Evolutionary conservation across 371 early-diverging fungal genomes (phyloP).

Genomic region (Apophysomyces ossiformis): DNA sequence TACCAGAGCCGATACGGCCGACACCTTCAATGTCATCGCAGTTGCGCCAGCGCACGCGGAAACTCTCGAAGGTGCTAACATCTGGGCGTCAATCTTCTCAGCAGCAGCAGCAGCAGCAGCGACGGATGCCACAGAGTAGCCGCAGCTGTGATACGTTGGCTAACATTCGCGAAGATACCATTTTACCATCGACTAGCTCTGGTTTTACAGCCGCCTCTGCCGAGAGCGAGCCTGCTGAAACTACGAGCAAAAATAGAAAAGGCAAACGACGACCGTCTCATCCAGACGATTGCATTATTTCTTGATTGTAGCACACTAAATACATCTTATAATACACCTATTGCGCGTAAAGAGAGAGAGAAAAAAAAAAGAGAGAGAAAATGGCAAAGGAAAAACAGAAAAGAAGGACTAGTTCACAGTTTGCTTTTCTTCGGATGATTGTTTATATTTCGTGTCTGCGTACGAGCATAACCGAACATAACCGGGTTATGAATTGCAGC

Average conservation of each 20-base stretch:
- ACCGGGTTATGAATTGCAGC: constrained; percentile 37
- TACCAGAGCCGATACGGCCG: constrained; percentile 22
- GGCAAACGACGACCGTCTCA: constrained; percentile 18
- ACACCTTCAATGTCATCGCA: constrained; percentile 40
- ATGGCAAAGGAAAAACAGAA: constrained; percentile 14
- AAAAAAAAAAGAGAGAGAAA: neutral
- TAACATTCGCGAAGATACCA: constrained; percentile 21
- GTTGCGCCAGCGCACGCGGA: constrained; percentile 39
- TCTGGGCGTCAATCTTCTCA: constrained; percentile 1
- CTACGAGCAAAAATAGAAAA: constrained; percentile 6
- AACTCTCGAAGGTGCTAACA: constrained; percentile 31
- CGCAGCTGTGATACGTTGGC: constrained; percentile 24
- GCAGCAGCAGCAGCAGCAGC: constrained; percentile 4
- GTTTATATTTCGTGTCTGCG: constrained; percentile 16
- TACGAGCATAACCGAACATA: constrained; percentile 36
- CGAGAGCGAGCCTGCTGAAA: neutral
- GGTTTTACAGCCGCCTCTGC: neutral
- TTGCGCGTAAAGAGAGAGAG: constrained; percentile 1
- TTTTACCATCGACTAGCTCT: neutral
- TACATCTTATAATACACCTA: neutral
- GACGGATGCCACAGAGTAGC: constrained; percentile 25
- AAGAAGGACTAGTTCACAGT: constrained; percentile 7
- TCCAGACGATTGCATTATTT: constrained; percentile 34
- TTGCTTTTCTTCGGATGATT: constrained; percentile 7
- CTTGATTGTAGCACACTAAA: constrained; percentile 16